Base-by-base conservation (phyloP, 306 rosid species). In the Gynostemma pentaphyllum region DNA sequence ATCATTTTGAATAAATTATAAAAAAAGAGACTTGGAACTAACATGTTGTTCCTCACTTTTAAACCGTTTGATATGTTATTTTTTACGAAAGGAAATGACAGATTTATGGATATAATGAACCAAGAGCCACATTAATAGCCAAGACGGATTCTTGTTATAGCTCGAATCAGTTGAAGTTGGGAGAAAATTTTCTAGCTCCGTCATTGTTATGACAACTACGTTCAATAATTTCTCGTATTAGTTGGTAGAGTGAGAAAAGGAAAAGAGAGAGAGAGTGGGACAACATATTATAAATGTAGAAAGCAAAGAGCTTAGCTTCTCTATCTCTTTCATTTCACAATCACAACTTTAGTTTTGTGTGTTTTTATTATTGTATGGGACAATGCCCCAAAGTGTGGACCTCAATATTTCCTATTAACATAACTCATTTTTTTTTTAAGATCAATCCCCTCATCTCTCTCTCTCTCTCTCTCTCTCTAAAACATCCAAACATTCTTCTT, bases 261-360 rank as follows among this genome's bases (percentile, higher is more conserved):
- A 12, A 23, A 49, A 49, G 30, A 23, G 23, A 49, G 11, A 11
- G 55, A 49, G 55, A 18, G 10, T 1, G 55, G 55, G 55, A 49
- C 7, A 9, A 23, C 13, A 24, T 24, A 50, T 5, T 24, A 50
- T 5, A 50, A 39, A 39, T 39, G 44, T 39, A 39, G 0, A 39
- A 39, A 39, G 44, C 44, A n/a, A n/a, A n/a, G n/a, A n/a, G n/a
- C n/a, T n/a, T 39, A 0, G 8, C 44, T 9, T 7, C 44, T 7
- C 44, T 4, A 22, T 39, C 48, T 12, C 66, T 60, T 60, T n/a
- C n/a, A n/a, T n/a, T n/a, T n/a, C n/a, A n/a, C n/a, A n/a, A n/a
- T 60, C 66, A 39, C 5, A 60, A 60, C 48, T 60, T 60, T 22
- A 39, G 21, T n/a, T 60, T 39, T 39, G 47, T 59, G 47, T 57